phyloP scores from a whole-genome alignment of 164 flowering plant genomes.

The Umbilicus rupestris region DNA sequence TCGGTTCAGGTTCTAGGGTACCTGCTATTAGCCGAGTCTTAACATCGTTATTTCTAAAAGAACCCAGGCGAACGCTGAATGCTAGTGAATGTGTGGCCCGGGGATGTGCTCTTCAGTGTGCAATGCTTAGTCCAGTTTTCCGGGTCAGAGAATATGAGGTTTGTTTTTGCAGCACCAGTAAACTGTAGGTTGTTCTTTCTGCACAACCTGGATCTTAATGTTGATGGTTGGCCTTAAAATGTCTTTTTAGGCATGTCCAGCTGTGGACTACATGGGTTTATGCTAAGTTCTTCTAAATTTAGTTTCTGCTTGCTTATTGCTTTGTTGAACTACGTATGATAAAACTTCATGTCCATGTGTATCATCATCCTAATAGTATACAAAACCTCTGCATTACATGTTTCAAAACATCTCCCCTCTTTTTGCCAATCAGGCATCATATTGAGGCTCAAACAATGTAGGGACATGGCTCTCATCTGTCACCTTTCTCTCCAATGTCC shows the following conservation, averaged over 20 bases:
- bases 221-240: not conserved
- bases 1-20: conserved; percentile 92
- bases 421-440: no score
- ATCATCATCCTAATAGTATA: no score
- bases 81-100: conserved; percentile 97
- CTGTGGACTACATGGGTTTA: not conserved
- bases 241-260: not conserved
- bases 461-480: no score
- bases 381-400: not conserved
- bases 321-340: not conserved
- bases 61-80: conserved; percentile 74
- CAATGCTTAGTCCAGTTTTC: conserved; percentile 87
- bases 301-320: not conserved
- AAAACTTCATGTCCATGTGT: not conserved
- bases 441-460: no score
- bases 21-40: conserved; percentile 61
- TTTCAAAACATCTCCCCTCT: not conserved
- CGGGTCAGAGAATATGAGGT: conserved; percentile 95
- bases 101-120: conserved; percentile 96
- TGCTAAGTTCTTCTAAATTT: not conserved
- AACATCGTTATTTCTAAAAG: conserved; percentile 47
- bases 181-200: not conserved
- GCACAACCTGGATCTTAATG: not conserved
- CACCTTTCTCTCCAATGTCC: no score
- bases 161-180: conserved; percentile 14